Evolutionary conservation across 345 rosid species (phyloP).

Genomic region (Aquilaria malaccensis): DNA sequence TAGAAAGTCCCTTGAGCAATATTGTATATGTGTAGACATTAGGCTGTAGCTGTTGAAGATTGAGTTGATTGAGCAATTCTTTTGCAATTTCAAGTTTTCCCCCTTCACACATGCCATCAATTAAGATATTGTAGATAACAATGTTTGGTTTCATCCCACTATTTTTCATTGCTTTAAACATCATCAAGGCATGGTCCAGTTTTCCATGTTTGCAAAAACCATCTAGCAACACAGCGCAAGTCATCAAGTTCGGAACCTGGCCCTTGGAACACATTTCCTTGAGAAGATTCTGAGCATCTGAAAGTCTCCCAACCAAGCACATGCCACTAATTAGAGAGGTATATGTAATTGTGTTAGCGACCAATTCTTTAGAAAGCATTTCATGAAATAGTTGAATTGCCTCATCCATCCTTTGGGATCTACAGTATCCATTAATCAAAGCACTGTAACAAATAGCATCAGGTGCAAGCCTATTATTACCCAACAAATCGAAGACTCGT

Average conservation of each 20-base stretch:
- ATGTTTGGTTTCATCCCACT: slow-evolving; percentile 2
- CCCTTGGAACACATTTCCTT: slow-evolving; percentile 3
- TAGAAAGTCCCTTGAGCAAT: slow-evolving; percentile 10
- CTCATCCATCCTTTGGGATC: slow-evolving; percentile 4
- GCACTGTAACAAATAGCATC: slow-evolving; percentile 2
- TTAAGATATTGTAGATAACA: slow-evolving; percentile 4
- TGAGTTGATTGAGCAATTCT: neutral
- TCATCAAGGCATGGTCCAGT: neutral
- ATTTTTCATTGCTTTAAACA: slow-evolving; percentile 8
- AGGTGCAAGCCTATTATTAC: neutral
- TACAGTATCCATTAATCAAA: slow-evolving; percentile 11
- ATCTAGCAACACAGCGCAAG: slow-evolving; percentile 11
- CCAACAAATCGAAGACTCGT: slow-evolving; percentile 5
- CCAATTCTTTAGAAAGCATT: slow-evolving; percentile 7
- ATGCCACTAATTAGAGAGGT: slow-evolving; percentile 11
- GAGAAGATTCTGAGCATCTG: slow-evolving; percentile 8
- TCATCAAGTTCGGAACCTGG: neutral
- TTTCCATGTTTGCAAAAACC: slow-evolving; percentile 8
- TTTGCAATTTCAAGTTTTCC: slow-evolving; percentile 1
- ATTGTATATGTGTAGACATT: slow-evolving; percentile 4
- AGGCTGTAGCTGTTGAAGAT: neutral
- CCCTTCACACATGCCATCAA: slow-evolving; percentile 3
- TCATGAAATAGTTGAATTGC: slow-evolving; percentile 4
- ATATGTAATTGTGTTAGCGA: slow-evolving; percentile 2
- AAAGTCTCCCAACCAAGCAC: slow-evolving; percentile 5